phyloP scores from a whole-genome alignment of 1,139 yeast genomes.

The Debaryomycetaceae sp. region DNA sequence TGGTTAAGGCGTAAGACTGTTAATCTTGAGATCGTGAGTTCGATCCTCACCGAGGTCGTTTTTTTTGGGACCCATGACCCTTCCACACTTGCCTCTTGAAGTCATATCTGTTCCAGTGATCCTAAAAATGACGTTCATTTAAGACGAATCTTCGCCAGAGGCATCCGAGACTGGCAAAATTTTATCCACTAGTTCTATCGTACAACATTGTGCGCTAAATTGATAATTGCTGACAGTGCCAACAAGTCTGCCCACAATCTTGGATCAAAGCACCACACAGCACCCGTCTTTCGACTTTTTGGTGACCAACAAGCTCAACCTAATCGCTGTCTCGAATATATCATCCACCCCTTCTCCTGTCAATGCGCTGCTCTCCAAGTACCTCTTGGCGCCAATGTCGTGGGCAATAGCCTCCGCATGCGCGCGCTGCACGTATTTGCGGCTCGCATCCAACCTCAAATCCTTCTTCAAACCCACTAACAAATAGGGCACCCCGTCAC shows the following conservation, averaged over 20 bases:
- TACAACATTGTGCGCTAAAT: too few species aligned
- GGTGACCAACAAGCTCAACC: conserved; percentile 52
- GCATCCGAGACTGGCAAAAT: too few species aligned
- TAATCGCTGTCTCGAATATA: conserved; percentile 71
- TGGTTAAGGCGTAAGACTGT: conserved; percentile 57
- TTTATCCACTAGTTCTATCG: too few species aligned
- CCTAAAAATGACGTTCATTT: too few species aligned
- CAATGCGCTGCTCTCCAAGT: conserved; percentile 70
- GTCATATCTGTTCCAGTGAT: too few species aligned
- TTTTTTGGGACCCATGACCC: conserved; percentile 7
- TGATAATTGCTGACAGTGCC: too few species aligned
- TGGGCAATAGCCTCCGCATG: conserved; percentile 60
- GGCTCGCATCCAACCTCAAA: conserved; percentile 36
- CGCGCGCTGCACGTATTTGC: conserved; percentile 43
- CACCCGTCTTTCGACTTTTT: conserved; percentile 28
- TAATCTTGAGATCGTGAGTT: conserved; percentile 58
- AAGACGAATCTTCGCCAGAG: too few species aligned
- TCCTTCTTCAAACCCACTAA: conserved; percentile 72
- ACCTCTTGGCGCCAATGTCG: conserved; percentile 64
- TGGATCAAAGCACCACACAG: conserved; percentile 21
- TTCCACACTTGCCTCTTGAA: neutral
- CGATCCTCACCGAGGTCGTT: conserved; percentile 42
- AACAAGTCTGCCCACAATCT: too few species aligned
- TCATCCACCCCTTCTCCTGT: conserved; percentile 84
- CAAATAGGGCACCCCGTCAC: conserved; percentile 63